A percentile compares a stretch with the other conserved stretches of the same genome.
Conservation (phyloP, 306 rosid genomes). For the Lathyrus sativus region DNA sequence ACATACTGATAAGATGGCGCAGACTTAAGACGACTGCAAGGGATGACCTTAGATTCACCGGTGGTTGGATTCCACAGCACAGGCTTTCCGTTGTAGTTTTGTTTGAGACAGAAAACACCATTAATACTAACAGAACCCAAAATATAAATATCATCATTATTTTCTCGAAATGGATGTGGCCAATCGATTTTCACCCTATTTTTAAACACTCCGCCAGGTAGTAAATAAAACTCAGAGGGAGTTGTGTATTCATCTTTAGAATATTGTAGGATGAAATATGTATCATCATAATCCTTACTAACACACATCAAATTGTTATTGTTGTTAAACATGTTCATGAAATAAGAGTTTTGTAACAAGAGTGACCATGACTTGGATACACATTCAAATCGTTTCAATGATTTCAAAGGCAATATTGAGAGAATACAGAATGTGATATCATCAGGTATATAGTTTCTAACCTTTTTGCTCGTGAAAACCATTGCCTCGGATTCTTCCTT, state of each 20-base stretch:
- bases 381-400: background rate
- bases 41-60: background rate
- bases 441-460: background rate
- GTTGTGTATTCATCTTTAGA: rapidly evolving
- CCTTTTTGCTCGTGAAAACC: background rate
- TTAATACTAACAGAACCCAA: background rate
- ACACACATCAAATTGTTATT: background rate
- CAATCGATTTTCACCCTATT: background rate
- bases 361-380: background rate
- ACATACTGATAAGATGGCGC: background rate
- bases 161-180: background rate
- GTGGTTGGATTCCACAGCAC: too few relatives aligned
- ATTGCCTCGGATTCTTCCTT: background rate
- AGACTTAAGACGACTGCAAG: background rate
- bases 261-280: background rate
- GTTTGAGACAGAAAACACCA: background rate
- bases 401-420: background rate
- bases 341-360: background rate
- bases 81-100: background rate
- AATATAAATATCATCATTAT: background rate
- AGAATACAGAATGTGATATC: background rate
- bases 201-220: background rate
- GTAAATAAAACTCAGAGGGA: background rate
- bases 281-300: background rate
- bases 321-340: background rate